Evolutionary conservation across 2,329 filamentous ascomycete genomes (phyloP), one percentile per base, ranked within the genome.

Genomic region (Pleurostoma richardsiae): DNA sequence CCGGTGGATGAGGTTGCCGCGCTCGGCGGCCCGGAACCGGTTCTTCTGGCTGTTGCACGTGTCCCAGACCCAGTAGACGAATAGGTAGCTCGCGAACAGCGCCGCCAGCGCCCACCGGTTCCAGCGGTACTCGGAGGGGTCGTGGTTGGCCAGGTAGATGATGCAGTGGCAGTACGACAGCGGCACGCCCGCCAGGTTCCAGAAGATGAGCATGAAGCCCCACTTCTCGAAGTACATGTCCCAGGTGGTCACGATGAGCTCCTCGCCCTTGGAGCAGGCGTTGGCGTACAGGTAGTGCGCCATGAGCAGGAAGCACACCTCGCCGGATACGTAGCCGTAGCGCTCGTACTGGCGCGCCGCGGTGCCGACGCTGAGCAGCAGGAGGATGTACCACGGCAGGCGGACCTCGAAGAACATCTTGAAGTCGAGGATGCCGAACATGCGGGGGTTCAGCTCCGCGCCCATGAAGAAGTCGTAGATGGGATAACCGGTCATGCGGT

Each of bases 401-500:
- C 88, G 83, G 52, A 94, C 87, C 65, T 92, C 88, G 59, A 89
- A 89, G 71, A 94, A 92, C 89, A 95, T 94, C 72, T 95, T 95
- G 72, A 94, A 89, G 68, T 95, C 89, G 43, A 95, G 70, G 56
- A 89, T 84, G 47, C 84, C 85, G 63, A 94, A 92, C 75, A 96
- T 80, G 55, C 89, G 79, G 4, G 89, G 89, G 70, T 95, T 94
- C 46, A 95, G 75, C 70, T 95, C 89, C 10, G 87, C 86, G 45
- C 89, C 89, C 82, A 94, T 90, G 74, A 94, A 95, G 69, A 94
- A 94, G 71, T 95, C 89, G 65, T 94, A 92, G 58, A 94, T 71
- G 41, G 77, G 79, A 57, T 83, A 78, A 38, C 88, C 88, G 5
- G 90, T 95, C 90, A 97, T 96, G 53, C 92, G 87, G 67, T 97